Evolutionary conservation across 208 protist species (phyloP), one percentile per base, ranked within the genome.

Genomic region (Leishmania amazonensis): DNA sequence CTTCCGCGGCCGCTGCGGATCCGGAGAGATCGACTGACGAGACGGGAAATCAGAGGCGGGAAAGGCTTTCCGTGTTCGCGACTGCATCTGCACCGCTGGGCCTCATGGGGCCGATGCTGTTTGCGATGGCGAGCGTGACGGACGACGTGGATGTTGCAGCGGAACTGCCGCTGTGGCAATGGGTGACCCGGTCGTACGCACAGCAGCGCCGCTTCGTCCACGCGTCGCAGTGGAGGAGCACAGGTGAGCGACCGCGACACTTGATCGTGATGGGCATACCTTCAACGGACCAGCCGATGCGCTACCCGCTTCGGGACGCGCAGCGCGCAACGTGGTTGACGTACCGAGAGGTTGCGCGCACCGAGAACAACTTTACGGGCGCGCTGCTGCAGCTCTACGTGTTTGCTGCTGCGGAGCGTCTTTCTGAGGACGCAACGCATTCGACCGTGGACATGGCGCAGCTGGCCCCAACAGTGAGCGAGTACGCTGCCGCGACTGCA

Each of bases 241-340:
- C 17, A 0, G 42, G 54, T 31, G 79, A 83, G 60, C 79, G 71
- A 40, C 47, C 79, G 79, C 38, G 53, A 5, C 53, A 58, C 53
- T 58, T 58, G 19, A 58, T 58, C 6, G 53, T 58, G 17, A 1
- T 24, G 15, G 53, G 53, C 53, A 58, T 58, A 28, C 53, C 53
- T 24, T 58, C 53, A 24, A 58, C 53, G 17, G 53, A 58, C 53
- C 53, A 58, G 17, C 53, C 53, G 53, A 58, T 7, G 53, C 53
- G 53, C 53, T 58, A 31, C 51, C 75, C 68, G 60, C 47, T 85
- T 3, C 82, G 85, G 11, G 45, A 75, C 45, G 70, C 85, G 53
- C 89, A 92, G 83, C 86, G 87, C 31, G n/a, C 0, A 40, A 90
- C 85, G 75, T 90, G 89, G 81, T 75, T 85, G 85, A 64, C 75